Conservation (phyloP, 192 early-diverging fungal genomes). For the Linnemannia elongata region DNA sequence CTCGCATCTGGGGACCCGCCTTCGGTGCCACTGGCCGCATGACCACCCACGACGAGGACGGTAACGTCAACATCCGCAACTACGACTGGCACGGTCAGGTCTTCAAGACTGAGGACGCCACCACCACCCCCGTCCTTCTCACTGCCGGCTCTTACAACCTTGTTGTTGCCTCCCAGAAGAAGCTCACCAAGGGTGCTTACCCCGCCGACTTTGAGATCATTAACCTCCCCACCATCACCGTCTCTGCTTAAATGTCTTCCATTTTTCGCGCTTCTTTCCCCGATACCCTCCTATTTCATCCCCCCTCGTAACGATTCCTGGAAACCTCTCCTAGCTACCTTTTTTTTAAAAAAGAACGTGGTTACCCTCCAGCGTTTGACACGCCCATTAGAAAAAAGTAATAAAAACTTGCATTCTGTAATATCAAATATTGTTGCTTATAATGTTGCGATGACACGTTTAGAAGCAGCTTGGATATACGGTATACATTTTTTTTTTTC, state of each 20-base stretch:
- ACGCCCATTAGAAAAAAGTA: not conserved
- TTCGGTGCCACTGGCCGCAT: conserved; percentile 14
- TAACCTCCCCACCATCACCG: conserved; percentile 9
- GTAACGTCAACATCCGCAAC: conserved; percentile 4
- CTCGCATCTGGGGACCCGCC: not conserved
- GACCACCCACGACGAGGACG: not conserved
- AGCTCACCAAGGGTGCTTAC: conserved; percentile 40
- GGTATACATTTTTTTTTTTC: not conserved
- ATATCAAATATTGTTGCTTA: too few species aligned
- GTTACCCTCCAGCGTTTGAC: conserved; percentile 2
- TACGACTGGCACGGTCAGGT: conserved; percentile 23
- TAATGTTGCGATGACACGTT: too few species aligned
- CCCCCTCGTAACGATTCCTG: conserved; percentile 1
- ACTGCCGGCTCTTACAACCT: conserved; percentile 26
- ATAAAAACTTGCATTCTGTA: conserved; percentile 1
- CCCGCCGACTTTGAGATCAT: conserved; percentile 44
- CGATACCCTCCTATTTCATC: not conserved
- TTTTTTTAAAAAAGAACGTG: not conserved
- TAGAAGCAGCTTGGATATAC: too few species aligned
- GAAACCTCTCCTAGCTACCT: not conserved
- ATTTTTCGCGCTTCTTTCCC: not conserved
- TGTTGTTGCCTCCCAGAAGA: conserved; percentile 39
- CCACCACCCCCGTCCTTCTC: not conserved
- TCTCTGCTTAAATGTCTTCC: not conserved
- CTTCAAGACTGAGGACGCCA: conserved; percentile 9